Evolutionary conservation across 2,329 filamentous ascomycete species (phyloP), one percentile per base, ranked within the genome.

Genomic region (Microcera coccophila): DNA sequence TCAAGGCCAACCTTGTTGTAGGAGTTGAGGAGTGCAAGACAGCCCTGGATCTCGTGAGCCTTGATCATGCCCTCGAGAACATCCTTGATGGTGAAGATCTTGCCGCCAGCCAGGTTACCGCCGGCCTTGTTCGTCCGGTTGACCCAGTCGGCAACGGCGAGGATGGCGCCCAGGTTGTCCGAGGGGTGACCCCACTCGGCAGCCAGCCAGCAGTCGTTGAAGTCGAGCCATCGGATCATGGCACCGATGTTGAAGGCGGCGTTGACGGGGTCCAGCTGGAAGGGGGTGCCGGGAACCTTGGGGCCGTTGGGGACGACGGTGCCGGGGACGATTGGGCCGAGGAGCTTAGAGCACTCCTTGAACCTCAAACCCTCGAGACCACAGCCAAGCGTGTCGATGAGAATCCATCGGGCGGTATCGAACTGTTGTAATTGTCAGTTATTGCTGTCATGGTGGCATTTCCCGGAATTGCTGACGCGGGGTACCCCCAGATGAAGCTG

Each of bases 151-250:
- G 93, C 89, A 39, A 96, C 90, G 36, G 91, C 89, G 50, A 98
- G 81, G 65, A 98, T 98, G 61, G 91, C 93, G 51, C 93, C 93
- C 57, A 98, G 71, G 76, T 98, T 98, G 76, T 98, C 93, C 4
- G 90, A 96, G 49, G 93, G 93, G 70, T 98, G 93, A 45, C 93
- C 93, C 93, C 93, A 98, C 74, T 98, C 93, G 43, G 93, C 93
- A 34, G 91, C 93, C 52, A 97, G 78, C 93, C 91, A 98, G 81
- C 93, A 97, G 79, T 98, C 93, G 69, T 98, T 98, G 81, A 97
- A 98, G 75, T 98, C 93, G 61, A 98, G 81, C 93, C 93, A 98
- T 64, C 93, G 81, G 73, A 98, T 95, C 85, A 95, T 95, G 61
- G 93, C 87, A 60, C 93, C 93, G 60, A 98, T 97, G 78, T 97